phyloP scores from a whole-genome alignment of 176 grass and related monocot species.

The Pharus latifolius region DNA sequence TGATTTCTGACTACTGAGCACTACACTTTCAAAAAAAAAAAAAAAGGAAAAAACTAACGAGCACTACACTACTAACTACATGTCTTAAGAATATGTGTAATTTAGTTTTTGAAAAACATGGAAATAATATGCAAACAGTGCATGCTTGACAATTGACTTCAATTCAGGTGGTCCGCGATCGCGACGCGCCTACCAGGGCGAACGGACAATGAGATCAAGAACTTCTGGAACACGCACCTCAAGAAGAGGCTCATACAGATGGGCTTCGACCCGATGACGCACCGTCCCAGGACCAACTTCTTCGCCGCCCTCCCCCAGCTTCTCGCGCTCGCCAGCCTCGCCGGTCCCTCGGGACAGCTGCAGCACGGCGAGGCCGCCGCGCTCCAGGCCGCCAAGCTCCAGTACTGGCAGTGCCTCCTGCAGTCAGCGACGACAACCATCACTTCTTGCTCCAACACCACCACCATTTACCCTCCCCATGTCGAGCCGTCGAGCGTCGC shows the following conservation, averaged over 20 bases:
- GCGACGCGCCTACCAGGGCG: slow-evolving; percentile 60
- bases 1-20: too few relatives aligned
- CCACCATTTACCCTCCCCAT: not conserved
- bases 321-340: slow-evolving; percentile 50
- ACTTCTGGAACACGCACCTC: slow-evolving; percentile 95
- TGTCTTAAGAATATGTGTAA: not conserved
- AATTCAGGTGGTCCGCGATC: slow-evolving; percentile 67
- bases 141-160: not conserved
- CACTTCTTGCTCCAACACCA: not conserved
- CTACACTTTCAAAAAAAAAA: not conserved
- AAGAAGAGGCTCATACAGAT: slow-evolving; percentile 87
- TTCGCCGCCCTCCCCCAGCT: slow-evolving; percentile 62
- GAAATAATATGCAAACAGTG: not conserved
- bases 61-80: not conserved
- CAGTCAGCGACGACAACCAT: slow-evolving; percentile 43
- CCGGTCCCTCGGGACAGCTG: not conserved
- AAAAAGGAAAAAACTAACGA: not conserved
- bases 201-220: slow-evolving; percentile 92
- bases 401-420: slow-evolving; percentile 75
- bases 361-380: not conserved
- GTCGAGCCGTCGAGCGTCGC: not conserved
- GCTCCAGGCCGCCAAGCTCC: slow-evolving; percentile 44
- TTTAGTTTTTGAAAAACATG: not conserved
- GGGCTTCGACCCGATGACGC: slow-evolving; percentile 95
- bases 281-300: slow-evolving; percentile 75